Percentiles rank a stretch among this genome's conserved stretches.
Conservation (phyloP, 192 early-diverging fungal genomes). For the Rhizoclosmatium sp. region DNA sequence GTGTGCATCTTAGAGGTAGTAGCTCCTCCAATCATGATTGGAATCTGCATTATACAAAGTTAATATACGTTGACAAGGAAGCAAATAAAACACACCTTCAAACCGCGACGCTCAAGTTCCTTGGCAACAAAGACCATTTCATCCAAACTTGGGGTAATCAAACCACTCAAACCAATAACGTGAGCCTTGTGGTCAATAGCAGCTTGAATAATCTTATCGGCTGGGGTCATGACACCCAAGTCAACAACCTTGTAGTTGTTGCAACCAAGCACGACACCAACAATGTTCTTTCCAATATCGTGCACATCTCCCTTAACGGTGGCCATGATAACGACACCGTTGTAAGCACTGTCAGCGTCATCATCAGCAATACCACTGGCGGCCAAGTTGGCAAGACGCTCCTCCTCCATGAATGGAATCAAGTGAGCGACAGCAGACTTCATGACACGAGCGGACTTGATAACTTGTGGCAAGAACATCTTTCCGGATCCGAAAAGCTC, state of each 20-base stretch:
- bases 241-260: slow-evolving; percentile 97
- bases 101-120: slow-evolving; percentile 85
- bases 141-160: slow-evolving; percentile 95
- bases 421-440: slow-evolving; percentile 97
- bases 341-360: slow-evolving; percentile 73
- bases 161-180: slow-evolving; percentile 89
- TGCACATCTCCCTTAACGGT: slow-evolving; percentile 98
- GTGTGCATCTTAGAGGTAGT: slow-evolving; percentile 97
- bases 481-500: slow-evolving; percentile 94
- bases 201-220: slow-evolving; percentile 89
- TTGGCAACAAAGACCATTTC: slow-evolving; percentile 97
- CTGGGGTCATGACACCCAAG: slow-evolving; percentile 94
- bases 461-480: slow-evolving; percentile 99
- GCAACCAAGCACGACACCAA: slow-evolving; percentile 95
- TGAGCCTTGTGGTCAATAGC: slow-evolving; percentile 91
- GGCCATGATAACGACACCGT: slow-evolving; percentile 90
- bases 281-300: slow-evolving; percentile 99
- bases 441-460: slow-evolving; percentile 96
- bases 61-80: slow-evolving; percentile 30
- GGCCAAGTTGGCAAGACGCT: slow-evolving; percentile 79
- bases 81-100: slow-evolving; percentile 56
- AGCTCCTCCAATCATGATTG: slow-evolving; percentile 93
- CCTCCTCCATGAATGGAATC: slow-evolving; percentile 93
- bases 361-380: slow-evolving; percentile 59
- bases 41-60: slow-evolving; percentile 57